A percentile compares a stretch with the other conserved stretches of the same genome.
These are phyloP conservation scores for Trichaptum fuscoviolaceum DNA, from an alignment of 768 basidiomycete genomes.

Conservation along the genomic window DNA sequence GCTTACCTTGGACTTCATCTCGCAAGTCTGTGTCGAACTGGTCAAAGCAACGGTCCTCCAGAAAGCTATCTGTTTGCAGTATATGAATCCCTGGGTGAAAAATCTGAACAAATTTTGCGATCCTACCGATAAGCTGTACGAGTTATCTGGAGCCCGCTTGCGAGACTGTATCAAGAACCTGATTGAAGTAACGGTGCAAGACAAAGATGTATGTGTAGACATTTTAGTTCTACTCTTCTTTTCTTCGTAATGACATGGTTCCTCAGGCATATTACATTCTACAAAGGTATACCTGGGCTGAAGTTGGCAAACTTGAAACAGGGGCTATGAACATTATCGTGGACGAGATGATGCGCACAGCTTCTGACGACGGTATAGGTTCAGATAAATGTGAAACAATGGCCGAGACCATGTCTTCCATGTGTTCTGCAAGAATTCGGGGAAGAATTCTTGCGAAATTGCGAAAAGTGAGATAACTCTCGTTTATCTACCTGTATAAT, in stretches of 20 bases:
- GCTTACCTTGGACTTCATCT: conserved; percentile 81
- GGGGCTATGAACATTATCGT: conserved; percentile 65
- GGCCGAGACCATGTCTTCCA: conserved; percentile 63
- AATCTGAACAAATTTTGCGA: conserved; percentile 71
- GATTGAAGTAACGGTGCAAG: conserved; percentile 66
- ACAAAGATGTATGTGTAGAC: conserved; percentile 52
- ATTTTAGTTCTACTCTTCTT: not conserved
- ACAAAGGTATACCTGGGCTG: conserved; percentile 73
- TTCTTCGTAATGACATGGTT: not conserved
- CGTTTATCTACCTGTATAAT: not conserved
- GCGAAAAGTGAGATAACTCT: conserved; percentile 52
- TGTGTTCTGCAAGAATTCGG: conserved; percentile 73
- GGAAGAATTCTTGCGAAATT: conserved; percentile 74
- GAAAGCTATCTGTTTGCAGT: conserved; percentile 70
- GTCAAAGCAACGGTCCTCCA: conserved; percentile 40
- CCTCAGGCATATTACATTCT: conserved; percentile 56
- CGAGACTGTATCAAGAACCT: conserved; percentile 79
- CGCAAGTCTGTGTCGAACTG: conserved; percentile 65
- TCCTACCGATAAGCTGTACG: conserved; percentile 61
- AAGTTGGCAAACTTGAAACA: conserved; percentile 66
- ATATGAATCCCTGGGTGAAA: conserved; percentile 85
- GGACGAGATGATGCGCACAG: conserved; percentile 76
- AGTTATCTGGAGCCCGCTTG: conserved; percentile 67
- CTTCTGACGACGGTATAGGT: conserved; percentile 78
- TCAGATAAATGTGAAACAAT: conserved; percentile 72